Evolutionary conservation across 2,329 filamentous ascomycete species (phyloP).

Genomic region (Paracamarosporium sp.): DNA sequence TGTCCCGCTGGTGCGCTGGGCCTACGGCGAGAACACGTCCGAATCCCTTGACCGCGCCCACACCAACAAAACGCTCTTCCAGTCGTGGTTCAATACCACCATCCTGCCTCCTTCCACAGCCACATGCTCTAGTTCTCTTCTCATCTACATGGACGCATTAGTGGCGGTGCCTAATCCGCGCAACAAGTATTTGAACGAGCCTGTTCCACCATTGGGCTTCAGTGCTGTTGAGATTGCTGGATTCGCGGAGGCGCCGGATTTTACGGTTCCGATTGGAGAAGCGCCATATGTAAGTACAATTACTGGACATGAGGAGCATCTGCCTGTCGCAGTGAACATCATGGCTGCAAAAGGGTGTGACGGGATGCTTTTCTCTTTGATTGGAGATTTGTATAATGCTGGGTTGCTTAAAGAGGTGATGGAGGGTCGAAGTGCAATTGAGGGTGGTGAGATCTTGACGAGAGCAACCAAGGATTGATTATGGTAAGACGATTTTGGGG

Average conservation of each 20-base stretch:
- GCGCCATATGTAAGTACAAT: slow-evolving; percentile 55
- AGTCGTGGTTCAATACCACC: slow-evolving; percentile 56
- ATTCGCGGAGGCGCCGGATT: slow-evolving; percentile 56
- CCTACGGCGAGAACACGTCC: slow-evolving; percentile 52
- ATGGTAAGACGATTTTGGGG: background rate
- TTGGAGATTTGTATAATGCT: slow-evolving; percentile 57
- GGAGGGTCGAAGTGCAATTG: slow-evolving; percentile 51
- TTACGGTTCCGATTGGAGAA: slow-evolving; percentile 54
- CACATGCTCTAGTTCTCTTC: slow-evolving; percentile 58
- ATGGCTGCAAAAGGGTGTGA: slow-evolving; percentile 68
- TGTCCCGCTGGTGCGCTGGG: slow-evolving; percentile 56
- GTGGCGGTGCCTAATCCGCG: slow-evolving; percentile 48
- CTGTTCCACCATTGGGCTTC: slow-evolving; percentile 58
- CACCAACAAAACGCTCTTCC: slow-evolving; percentile 58
- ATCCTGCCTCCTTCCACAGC: slow-evolving; percentile 51
- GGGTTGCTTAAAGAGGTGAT: slow-evolving; percentile 57
- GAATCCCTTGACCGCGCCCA: slow-evolving; percentile 52
- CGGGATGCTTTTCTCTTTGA: slow-evolving; percentile 62
- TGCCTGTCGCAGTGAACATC: slow-evolving; percentile 66
- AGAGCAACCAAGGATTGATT: slow-evolving; percentile 7
- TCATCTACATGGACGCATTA: slow-evolving; percentile 56
- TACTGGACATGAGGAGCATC: slow-evolving; percentile 56
- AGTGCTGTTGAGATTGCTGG: slow-evolving; percentile 55
- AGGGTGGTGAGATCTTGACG: slow-evolving; percentile 49
- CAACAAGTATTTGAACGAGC: slow-evolving; percentile 53